phyloP scores from a whole-genome alignment of 768 basidiomycete genomes.

The Rhizopogon rudus region DNA sequence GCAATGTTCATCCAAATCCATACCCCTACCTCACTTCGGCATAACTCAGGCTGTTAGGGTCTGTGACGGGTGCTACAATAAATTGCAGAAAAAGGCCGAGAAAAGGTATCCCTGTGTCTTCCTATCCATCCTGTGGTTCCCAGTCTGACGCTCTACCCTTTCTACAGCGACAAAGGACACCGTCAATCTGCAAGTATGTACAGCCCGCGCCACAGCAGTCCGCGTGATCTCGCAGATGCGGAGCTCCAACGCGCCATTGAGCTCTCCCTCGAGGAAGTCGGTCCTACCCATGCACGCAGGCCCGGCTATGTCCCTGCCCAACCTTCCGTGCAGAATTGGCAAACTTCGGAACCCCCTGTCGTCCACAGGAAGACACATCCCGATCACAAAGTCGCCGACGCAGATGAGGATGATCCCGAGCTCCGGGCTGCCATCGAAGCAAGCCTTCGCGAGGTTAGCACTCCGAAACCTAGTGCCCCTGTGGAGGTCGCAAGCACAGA shows the following conservation, averaged over 20 bases:
- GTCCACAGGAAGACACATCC: conserved; percentile 54
- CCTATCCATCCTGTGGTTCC: background rate
- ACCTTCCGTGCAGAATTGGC: conserved; percentile 49
- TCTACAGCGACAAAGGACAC: conserved; percentile 41
- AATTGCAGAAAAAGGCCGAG: conserved; percentile 63
- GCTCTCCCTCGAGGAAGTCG: conserved; percentile 78
- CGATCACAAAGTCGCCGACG: conserved; percentile 23
- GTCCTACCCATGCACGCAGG: conserved; percentile 43
- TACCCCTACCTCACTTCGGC: conserved; percentile 89
- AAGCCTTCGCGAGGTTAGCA: conserved; percentile 78
- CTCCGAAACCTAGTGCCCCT: conserved; percentile 78
- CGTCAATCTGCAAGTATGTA: conserved; percentile 53
- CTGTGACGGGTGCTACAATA: conserved; percentile 86
- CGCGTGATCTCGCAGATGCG: conserved; percentile 68
- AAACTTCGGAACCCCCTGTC: conserved; percentile 62
- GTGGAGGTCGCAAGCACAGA: conserved; percentile 53
- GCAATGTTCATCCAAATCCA: conserved; percentile 78
- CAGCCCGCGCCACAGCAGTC: conserved; percentile 47
- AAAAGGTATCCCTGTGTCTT: conserved; percentile 37
- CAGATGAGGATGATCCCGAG: conserved; percentile 89
- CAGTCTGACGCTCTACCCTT: background rate
- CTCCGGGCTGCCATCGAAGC: conserved; percentile 94
- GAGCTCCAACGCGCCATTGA: conserved; percentile 94
- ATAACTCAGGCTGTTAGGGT: conserved; percentile 91
- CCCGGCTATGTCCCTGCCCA: conserved; percentile 69